Base-by-base conservation (phyloP, 139 green algal species). In the Limnomonas spitsbergensis region DNA sequence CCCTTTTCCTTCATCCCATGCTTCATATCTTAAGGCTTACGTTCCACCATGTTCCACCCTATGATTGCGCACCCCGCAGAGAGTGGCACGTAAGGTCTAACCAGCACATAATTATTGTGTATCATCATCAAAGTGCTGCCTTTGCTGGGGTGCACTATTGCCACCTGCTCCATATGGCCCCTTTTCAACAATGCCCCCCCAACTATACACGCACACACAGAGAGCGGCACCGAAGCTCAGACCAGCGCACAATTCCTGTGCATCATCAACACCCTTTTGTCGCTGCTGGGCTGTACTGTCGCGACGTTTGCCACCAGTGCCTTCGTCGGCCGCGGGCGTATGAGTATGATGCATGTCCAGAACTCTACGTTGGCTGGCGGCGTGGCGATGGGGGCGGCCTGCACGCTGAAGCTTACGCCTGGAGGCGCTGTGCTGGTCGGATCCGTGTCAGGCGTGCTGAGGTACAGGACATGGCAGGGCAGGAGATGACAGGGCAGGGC, bases 331-430 rank as follows among this genome's bases (percentile, higher is more conserved):
- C 31, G 75, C 14, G 82, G 81, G 29, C 78, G 81, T 14, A 79
- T 92, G 40, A 71, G 88, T 78, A 90, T 90, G 80, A 76, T 91
- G 53, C 80, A 88, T 54, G 76, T 87, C 20, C 87, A 89, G 80
- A 92, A 92, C 47, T 69, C 79, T 7, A 89, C 85, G 3, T 73
- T 91, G 37, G 88, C 89, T 14, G 89, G 89, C 37, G 89, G 89
- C 37, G 89, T 93, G 42, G 89, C 88, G 40, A 89, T 94, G 40
- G 89, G 89, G 29, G 84, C 88, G 1, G 78, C 84, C 6, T 87
- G 88, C 66, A 84, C 84, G 38, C 69, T 92, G 52, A 0, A 36
- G 2, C 61, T 78, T 73, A 53, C 69, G 24, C 69, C 69, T 29
- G 69, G 69, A 27, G 69, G 69, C 35, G 80, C 85, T 4, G 40